Conservation (phyloP, 768 basidiomycete genomes). For the Agaricus sinodeliciosus region DNA sequence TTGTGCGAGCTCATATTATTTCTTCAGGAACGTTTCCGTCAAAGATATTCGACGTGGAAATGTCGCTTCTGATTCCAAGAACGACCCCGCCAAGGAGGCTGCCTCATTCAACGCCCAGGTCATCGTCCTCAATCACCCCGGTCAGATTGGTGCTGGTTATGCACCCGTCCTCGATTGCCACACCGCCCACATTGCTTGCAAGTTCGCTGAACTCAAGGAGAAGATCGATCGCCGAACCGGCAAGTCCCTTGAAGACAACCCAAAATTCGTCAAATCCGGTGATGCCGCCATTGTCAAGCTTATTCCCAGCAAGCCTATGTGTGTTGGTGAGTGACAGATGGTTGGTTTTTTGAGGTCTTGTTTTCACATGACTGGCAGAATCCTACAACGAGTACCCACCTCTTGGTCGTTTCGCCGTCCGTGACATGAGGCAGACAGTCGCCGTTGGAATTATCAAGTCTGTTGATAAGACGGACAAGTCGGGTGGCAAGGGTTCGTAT, state of each 20-base stretch:
- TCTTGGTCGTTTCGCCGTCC: constrained; percentile 98
- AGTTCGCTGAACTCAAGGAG: constrained; percentile 97
- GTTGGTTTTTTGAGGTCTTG: background rate
- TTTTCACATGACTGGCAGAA: constrained; percentile 29
- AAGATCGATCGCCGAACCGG: constrained; percentile 99
- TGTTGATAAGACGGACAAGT: constrained; percentile 91
- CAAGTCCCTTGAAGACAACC: constrained; percentile 79
- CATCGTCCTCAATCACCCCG: constrained; percentile 99
- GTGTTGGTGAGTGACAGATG: constrained; percentile 13
- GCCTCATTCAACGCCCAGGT: constrained; percentile 99
- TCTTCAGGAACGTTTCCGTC: constrained; percentile 91
- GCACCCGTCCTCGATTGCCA: constrained; percentile 99
- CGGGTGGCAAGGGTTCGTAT: constrained; percentile 73
- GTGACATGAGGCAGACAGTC: constrained; percentile 99
- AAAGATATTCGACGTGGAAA: constrained; percentile 99
- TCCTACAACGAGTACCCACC: constrained; percentile 97
- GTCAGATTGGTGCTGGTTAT: constrained; percentile 99
- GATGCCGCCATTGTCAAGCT: constrained; percentile 99
- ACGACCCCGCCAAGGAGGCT: constrained; percentile 99
- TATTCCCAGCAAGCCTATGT: constrained; percentile 92
- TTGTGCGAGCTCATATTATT: constrained; percentile 5
- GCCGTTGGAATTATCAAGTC: constrained; percentile 98
- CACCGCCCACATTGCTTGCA: constrained; percentile 99
- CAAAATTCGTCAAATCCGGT: constrained; percentile 99
- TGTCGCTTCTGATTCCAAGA: constrained; percentile 99